Evolutionary conservation across 495 filamentous ascomycete species (phyloP).

Genomic region (Lophiotrema nucula): DNA sequence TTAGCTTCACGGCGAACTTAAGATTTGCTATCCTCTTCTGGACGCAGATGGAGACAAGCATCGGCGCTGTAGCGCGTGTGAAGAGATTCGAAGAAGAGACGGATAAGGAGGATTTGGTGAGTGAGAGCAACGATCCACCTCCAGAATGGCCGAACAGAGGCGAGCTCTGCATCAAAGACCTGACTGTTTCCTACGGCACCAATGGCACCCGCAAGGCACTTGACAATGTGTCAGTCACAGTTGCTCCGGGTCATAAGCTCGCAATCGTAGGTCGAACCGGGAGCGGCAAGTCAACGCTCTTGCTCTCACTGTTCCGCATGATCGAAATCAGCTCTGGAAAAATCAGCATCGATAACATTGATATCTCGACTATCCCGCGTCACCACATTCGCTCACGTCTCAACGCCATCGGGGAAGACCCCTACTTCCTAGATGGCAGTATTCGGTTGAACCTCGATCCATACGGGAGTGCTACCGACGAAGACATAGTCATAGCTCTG

Average conservation of each 20-base stretch:
- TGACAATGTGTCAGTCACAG: conserved; percentile 51
- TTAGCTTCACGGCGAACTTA: conserved; percentile 42
- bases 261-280: conserved; percentile 64
- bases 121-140: neutral
- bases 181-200: conserved; percentile 17
- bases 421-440: conserved; percentile 37
- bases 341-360: conserved; percentile 52
- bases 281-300: conserved; percentile 52
- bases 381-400: conserved; percentile 48
- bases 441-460: conserved; percentile 26
- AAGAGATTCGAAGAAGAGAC: conserved; percentile 44
- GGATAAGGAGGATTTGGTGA: conserved; percentile 20
- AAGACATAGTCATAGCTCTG: conserved; percentile 13
- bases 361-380: conserved; percentile 50
- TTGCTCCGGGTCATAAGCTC: conserved; percentile 53
- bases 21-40: conserved; percentile 42
- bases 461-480: conserved; percentile 23
- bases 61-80: conserved; percentile 52
- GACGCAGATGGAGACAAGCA: conserved; percentile 52
- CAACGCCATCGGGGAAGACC: conserved; percentile 56
- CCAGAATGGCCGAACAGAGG: conserved; percentile 22
- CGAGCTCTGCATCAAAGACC: conserved; percentile 3
- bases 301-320: conserved; percentile 55
- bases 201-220: conserved; percentile 38
- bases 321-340: conserved; percentile 44